Base-by-base conservation (phyloP, 2,329 filamentous ascomycete species). In the Pseudogymnoascus sp. region DNA sequence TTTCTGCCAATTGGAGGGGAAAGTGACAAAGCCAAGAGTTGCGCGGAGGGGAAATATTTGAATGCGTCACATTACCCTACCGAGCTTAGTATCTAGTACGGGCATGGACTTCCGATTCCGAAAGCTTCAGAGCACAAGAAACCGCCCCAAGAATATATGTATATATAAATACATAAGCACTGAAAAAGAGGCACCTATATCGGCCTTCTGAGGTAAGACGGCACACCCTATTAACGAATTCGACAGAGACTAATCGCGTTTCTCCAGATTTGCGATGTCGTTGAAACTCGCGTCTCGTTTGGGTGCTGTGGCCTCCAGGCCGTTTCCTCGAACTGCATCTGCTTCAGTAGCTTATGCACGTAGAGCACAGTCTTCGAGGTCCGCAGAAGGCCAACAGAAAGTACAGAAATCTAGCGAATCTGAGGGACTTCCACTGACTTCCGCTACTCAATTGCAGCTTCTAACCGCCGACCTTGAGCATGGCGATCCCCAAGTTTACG, bases 401-500 rank as follows among this genome's bases (percentile, higher is more conserved):
- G 84, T 87, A 61, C 50, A 56, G 8, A 56, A 56, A 56, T 56
- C 50, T 33, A 56, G 50, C 26, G 50, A 62, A 53, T 44, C 42
- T 38, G 40, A 33, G 5, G 37, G 56, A 61, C 64, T 69, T 65
- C 69, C 66, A 37, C 59, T 38, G 56, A 68, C 33, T 66, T 62
- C 24, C 26, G 50, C 50, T 56, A 13, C 50, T 21, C 50, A 56
- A 61, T 38, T 38, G 38, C 68, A 97, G 92, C 79, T 97, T 63
- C 86, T 99, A 62, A 85, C 89, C 56, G 83, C 89, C 63, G 82
- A 89, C 73, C 83, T 99, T 61, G 82, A 92, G 74, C 84, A 95
- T 71, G 91, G 91, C 68, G 95, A 97, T 75, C 91, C 93, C 50
- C 81, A 86, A 60, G 88, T 97, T 68, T 96, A 87, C 75, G 86